Percentiles rank a stretch among this genome's conserved stretches.
Evolutionary conservation across 2,329 filamentous ascomycete genomes (phyloP).

Genomic region (Metarhizium album): DNA sequence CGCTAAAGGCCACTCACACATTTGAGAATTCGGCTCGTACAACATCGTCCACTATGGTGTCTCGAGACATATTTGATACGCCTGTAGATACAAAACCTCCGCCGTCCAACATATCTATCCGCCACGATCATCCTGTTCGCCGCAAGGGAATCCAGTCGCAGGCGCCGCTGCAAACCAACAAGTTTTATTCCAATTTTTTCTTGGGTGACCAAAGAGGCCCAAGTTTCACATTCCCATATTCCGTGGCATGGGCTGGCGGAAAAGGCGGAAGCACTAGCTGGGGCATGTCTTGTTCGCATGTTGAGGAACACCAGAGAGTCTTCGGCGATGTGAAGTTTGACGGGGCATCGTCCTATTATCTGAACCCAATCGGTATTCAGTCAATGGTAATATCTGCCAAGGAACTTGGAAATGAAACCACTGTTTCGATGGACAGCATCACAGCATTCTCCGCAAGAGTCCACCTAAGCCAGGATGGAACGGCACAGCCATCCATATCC

Average conservation of each 20-base stretch:
- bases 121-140: conserved; percentile 47
- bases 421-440: conserved; percentile 40
- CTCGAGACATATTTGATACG: conserved; percentile 41
- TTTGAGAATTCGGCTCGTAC: background rate
- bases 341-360: conserved; percentile 59
- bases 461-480: conserved; percentile 47
- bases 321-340: conserved; percentile 48
- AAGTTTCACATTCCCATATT: conserved; percentile 68
- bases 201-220: conserved; percentile 59
- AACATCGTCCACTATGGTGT: conserved; percentile 14
- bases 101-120: conserved; percentile 33
- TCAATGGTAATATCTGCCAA: conserved; percentile 69
- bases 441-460: conserved; percentile 55
- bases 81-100: conserved; percentile 45
- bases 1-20: background rate
- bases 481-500: conserved; percentile 49
- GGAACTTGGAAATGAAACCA: conserved; percentile 55
- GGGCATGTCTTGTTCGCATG: conserved; percentile 69
- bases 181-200: conserved; percentile 74
- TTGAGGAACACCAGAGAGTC: conserved; percentile 55
- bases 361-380: conserved; percentile 74
- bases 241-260: conserved; percentile 56
- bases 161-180: conserved; percentile 59
- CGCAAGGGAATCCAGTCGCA: conserved; percentile 37
- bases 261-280: conserved; percentile 53